Percentiles rank a stretch among this genome's conserved stretches.
Conservation (phyloP, 371 early-diverging fungal genomes). For the Umbelopsis sp. region DNA sequence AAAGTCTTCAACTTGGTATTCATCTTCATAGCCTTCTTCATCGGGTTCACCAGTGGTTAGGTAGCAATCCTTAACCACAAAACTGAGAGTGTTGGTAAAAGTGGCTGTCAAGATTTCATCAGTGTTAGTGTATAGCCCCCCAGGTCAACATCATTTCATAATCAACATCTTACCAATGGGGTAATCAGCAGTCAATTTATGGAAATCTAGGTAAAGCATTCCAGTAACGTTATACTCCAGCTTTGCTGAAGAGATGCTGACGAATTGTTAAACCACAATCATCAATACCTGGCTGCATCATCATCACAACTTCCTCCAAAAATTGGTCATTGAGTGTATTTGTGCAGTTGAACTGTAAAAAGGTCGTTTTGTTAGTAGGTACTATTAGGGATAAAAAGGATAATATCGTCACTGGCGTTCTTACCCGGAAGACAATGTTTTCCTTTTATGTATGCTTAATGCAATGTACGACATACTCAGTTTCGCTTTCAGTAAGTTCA, state of each 20-base stretch:
- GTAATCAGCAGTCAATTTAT: conserved; percentile 58
- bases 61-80: conserved; percentile 93
- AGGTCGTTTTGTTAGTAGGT: not conserved
- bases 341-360: conserved; percentile 76
- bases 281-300: conserved; percentile 78
- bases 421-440: conserved; percentile 92
- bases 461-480: conserved; percentile 92
- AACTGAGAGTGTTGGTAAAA: conserved; percentile 89
- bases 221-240: conserved; percentile 82
- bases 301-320: conserved; percentile 88
- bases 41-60: conserved; percentile 89
- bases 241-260: conserved; percentile 68
- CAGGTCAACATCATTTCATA: not conserved
- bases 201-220: conserved; percentile 83
- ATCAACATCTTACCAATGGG: conserved; percentile 48
- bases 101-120: conserved; percentile 47
- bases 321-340: conserved; percentile 94
- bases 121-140: not conserved
- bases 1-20: conserved; percentile 90
- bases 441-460: conserved; percentile 91
- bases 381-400: not conserved
- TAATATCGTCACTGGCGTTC: not conserved
- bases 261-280: conserved; percentile 63
- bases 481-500: conserved; percentile 92
- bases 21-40: conserved; percentile 94